Percentiles rank a stretch among this genome's conserved stretches.
These are phyloP conservation scores for Gillenia trifoliata DNA, from an alignment of 306 rosid species.

Conservation along the genomic window DNA sequence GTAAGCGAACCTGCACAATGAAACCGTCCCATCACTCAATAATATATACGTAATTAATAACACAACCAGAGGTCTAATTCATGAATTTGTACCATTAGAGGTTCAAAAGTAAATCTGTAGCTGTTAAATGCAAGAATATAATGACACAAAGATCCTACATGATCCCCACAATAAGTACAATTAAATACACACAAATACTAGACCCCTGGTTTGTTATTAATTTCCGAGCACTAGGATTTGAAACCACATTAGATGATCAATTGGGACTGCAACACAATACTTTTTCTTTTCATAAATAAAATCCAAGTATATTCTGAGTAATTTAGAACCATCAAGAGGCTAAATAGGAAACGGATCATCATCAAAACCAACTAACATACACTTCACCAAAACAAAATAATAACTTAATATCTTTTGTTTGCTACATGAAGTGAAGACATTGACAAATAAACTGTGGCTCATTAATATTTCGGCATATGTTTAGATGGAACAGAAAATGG, in stretches of 20 bases:
- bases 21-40: conserved; percentile 23
- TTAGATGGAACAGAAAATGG: not conserved
- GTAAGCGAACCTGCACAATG: conserved; percentile 84
- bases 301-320: not conserved
- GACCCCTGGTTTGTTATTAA: not conserved
- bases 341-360: not conserved
- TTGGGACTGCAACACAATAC: not conserved
- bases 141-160: not conserved
- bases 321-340: not conserved
- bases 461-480: not conserved
- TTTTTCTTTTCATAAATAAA: not conserved
- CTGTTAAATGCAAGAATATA: not conserved
- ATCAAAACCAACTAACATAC: not conserved
- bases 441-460: not conserved
- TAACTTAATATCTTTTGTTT: not conserved
- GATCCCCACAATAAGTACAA: not conserved
- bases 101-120: not conserved
- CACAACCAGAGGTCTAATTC: not conserved
- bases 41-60: not conserved
- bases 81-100: not conserved
- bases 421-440: not conserved
- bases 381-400: not conserved
- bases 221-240: not conserved
- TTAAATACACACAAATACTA: not conserved
- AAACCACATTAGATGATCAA: not conserved